Conservation (phyloP, 2,329 filamentous ascomycete genomes). For the Coleophoma eucalyptorum region DNA sequence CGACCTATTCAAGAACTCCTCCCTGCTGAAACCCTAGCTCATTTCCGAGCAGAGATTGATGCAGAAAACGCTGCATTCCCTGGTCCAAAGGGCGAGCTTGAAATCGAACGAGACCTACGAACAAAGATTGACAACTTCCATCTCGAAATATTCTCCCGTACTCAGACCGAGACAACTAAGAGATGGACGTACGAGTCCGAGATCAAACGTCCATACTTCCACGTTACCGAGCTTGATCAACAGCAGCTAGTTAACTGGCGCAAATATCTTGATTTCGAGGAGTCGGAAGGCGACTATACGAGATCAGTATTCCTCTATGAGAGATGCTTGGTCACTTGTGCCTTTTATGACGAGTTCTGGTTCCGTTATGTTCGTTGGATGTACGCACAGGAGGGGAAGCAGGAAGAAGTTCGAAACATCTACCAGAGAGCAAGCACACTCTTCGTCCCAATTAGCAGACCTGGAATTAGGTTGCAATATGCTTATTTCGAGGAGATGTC, state of each 20-base stretch:
- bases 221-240: slow-evolving; percentile 88
- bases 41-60: slow-evolving; percentile 70
- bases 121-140: slow-evolving; percentile 76
- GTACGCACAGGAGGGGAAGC: slow-evolving; percentile 72
- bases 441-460: slow-evolving; percentile 82
- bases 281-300: slow-evolving; percentile 72
- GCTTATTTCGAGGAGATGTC: slow-evolving; percentile 91
- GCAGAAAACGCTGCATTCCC: slow-evolving; percentile 53
- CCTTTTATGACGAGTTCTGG: slow-evolving; percentile 98
- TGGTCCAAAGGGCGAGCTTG: slow-evolving; percentile 62
- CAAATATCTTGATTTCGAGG: slow-evolving; percentile 95
- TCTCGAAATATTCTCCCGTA: slow-evolving; percentile 75
- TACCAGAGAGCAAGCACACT: slow-evolving; percentile 83
- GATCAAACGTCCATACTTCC: slow-evolving; percentile 95
- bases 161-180: slow-evolving; percentile 84
- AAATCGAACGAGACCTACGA: slow-evolving; percentile 80
- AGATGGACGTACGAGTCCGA: slow-evolving; percentile 94
- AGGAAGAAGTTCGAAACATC: slow-evolving; percentile 88
- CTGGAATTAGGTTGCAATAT: slow-evolving; percentile 82
- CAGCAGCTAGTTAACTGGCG: slow-evolving; percentile 85
- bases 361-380: slow-evolving; percentile 97
- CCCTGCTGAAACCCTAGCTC: slow-evolving; percentile 61
- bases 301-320: slow-evolving; percentile 86
- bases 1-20: slow-evolving; percentile 72
- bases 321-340: slow-evolving; percentile 86